These are phyloP conservation scores for Vitis hybrid DNA, from an alignment of 177 flowering plant genomes.

Conservation along the genomic window DNA sequence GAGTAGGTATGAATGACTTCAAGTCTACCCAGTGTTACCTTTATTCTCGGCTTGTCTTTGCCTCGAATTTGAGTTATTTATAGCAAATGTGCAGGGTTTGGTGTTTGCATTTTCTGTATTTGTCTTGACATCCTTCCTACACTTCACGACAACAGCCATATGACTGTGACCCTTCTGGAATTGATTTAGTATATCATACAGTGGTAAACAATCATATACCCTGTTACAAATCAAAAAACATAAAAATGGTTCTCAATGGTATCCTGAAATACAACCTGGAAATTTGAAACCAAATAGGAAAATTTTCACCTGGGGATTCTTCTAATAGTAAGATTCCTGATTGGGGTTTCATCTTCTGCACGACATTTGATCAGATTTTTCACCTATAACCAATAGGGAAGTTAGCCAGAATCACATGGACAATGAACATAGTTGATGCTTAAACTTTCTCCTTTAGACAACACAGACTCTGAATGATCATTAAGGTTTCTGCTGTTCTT, in stretches of 20 bases:
- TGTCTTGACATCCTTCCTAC: constrained; percentile 15
- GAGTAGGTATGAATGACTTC: no score
- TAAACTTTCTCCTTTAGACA: not conserved
- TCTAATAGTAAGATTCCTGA: constrained; percentile 50
- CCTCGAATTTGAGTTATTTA: constrained; percentile 7
- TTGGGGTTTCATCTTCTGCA: constrained; percentile 55
- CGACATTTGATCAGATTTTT: constrained; percentile 51
- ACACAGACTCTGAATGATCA: not conserved
- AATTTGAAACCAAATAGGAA: constrained; percentile 1
- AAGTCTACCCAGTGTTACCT: constrained; percentile 4
- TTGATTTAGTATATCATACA: constrained; percentile 52
- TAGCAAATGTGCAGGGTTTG: constrained; percentile 1
- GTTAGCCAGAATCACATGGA: not conserved
- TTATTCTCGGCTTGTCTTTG: constrained; percentile 11
- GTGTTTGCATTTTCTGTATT: constrained; percentile 12
- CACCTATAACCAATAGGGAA: constrained; percentile 33
- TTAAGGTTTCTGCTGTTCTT: constrained; percentile 4
- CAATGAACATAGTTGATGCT: not conserved
- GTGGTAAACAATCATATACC: constrained; percentile 37
- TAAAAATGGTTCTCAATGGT: not conserved
- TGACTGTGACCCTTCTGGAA: constrained; percentile 61
- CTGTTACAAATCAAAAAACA: constrained; percentile 22
- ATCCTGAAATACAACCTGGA: not conserved
- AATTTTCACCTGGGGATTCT: constrained; percentile 47
- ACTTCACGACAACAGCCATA: constrained; percentile 44